Conservation (phyloP, 1,139 yeast species). For the Magnusiomyces tetraspermus region DNA sequence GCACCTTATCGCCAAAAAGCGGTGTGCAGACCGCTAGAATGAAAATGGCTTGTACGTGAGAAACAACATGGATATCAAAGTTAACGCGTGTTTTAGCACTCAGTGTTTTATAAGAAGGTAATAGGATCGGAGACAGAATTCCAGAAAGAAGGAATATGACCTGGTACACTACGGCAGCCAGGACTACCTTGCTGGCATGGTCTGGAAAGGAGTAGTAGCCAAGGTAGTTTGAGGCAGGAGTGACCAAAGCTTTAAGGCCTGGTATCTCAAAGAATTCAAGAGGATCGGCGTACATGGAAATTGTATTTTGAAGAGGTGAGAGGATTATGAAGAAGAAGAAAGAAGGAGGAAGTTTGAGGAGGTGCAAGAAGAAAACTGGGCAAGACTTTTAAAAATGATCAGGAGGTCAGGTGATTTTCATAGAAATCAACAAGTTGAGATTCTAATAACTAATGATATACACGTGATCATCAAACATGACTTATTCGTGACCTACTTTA, state of each 20-base stretch:
- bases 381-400: too few species aligned
- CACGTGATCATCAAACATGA: too few species aligned
- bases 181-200: slow-evolving; percentile 46
- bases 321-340: too few species aligned
- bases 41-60: slow-evolving; percentile 68
- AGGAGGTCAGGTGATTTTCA: too few species aligned
- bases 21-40: slow-evolving; percentile 51
- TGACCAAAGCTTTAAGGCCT: slow-evolving; percentile 12
- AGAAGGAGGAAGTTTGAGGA: background rate
- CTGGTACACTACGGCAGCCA: slow-evolving; percentile 41
- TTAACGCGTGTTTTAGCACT: slow-evolving; percentile 47
- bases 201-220: slow-evolving; percentile 30
- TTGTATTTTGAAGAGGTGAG: background rate
- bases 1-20: slow-evolving; percentile 46
- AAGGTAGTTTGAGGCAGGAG: slow-evolving; percentile 12
- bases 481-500: too few species aligned
- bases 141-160: slow-evolving; percentile 38
- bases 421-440: too few species aligned
- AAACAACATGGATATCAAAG: slow-evolving; percentile 82
- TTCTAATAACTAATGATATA: too few species aligned
- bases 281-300: slow-evolving; percentile 3
- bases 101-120: slow-evolving; percentile 36
- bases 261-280: slow-evolving; percentile 11
- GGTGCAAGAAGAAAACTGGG: too few species aligned
- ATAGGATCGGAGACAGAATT: slow-evolving; percentile 37